Base-by-base conservation (phyloP, 441 rosid species). In the Lepidium campestre region DNA sequence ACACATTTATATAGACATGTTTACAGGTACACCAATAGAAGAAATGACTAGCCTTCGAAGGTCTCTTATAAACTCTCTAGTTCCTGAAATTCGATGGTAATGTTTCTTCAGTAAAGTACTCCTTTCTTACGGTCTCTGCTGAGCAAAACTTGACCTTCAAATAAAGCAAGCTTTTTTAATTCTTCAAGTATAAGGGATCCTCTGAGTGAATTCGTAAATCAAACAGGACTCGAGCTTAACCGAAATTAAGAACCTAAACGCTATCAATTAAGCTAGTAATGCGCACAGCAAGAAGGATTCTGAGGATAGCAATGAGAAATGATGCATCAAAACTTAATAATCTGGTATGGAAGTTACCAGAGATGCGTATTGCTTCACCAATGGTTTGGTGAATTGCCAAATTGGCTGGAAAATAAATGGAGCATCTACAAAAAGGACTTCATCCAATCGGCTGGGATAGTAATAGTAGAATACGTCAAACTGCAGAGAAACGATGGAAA, bases 391-490 rank as follows among this genome's bases (percentile, higher is more conserved):
- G 22, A 88, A 54, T 64, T 89, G 83, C 99, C 99, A 94, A 59
- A 91, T 73, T 32, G 98, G 98, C 83, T 80, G 66, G 78, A 91
- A 94, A 61, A 91, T 54, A 17, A 91, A 89, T 18, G 99, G 96
- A 71, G 98, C 97, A 63, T 89, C 99, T 68, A 94, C 94, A 58
- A 91, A 88, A 41, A 89, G 96, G 37, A 89, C 96, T 79, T 91
- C 83, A 29, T 84, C 86, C 79, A 94, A 74, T 59, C 96, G 89
- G 80, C 78, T 89, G 18, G 99, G 99, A 80, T 94, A 86, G 70
- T 94, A 94, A 77, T 73, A 82, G 82, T 94, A 89, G 59, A 89
- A 87, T 42, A 85, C 96, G 59, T 94, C 94, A 74, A 94, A 89
- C 99, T 94, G 94, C 71, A 75, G 68, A 66, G 70, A 25, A 25